These are phyloP conservation scores for Albifimbria verrucaria DNA, from an alignment of 2,329 filamentous ascomycete genomes.

Conservation along the genomic window DNA sequence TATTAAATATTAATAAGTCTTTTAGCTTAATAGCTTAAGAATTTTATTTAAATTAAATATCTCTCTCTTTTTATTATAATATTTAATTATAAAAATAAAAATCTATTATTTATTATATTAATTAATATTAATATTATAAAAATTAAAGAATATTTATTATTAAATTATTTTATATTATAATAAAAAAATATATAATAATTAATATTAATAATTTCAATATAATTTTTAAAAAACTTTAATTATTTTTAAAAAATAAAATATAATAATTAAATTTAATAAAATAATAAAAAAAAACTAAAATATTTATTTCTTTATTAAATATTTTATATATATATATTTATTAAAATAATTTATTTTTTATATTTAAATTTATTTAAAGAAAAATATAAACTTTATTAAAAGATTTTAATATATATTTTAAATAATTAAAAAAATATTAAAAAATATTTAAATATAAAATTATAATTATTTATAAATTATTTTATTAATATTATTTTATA, in stretches of 20 bases:
- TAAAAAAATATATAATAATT: conserved; percentile 4
- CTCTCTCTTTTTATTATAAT: too few relatives aligned
- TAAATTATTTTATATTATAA: conserved; percentile 5
- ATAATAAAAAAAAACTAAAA: conserved; percentile 1
- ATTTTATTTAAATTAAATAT: background rate
- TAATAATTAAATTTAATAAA: background rate
- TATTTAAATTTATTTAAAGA: conserved; percentile 1
- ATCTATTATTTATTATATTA: background rate
- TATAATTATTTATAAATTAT: background rate
- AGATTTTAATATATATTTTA: background rate
- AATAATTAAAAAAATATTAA: conserved; percentile 1
- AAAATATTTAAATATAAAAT: background rate
- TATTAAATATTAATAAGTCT: too few relatives aligned
- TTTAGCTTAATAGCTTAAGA: too few relatives aligned
- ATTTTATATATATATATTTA: background rate
- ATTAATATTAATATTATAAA: background rate
- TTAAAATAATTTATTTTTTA: background rate
- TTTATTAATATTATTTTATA: background rate
- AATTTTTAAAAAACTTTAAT: conserved; percentile 1
- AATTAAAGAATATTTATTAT: conserved; percentile 2
- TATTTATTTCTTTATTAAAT: conserved; percentile 1
- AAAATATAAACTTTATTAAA: background rate
- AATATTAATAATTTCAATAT: conserved; percentile 1
- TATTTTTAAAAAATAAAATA: background rate
- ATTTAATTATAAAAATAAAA: conserved; percentile 2